Evolutionary conservation across 768 basidiomycete genomes (phyloP), one percentile per base, ranked within the genome.

Genomic region (Mycena olivaceomarginata): DNA sequence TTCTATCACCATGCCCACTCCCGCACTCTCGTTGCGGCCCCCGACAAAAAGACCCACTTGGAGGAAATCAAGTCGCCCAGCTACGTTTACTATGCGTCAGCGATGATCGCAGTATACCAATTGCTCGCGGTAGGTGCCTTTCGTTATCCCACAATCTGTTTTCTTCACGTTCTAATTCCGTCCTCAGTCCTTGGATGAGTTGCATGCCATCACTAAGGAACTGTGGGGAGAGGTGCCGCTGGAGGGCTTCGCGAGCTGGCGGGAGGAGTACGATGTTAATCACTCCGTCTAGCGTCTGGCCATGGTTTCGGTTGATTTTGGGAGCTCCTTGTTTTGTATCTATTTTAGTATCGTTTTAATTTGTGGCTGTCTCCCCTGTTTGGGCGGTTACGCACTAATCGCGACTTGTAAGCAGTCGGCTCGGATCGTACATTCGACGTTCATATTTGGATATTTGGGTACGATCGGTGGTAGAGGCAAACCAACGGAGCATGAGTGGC

Each of bases 191-290:
- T 25, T 25, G 25, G 25, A 25, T 25, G 25, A 25, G 25, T 25
- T 25, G 25, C 25, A 25, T 25, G 25, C 25, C 25, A 25, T 25
- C 25, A 25, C 25, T 2, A 25, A 25, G 25, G 78, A 82, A 4
- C 79, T 89, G 9, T 88, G 87, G 74, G 88, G 88, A 6, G 88
- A 88, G 76, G 82, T 88, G 12, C 86, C 86, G 8, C 77, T 89
- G 13, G 77, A 79, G 75, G 88, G 88, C 4, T 88, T 85, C 71
- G 82, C 77, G 25, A 72, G 75, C 12, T 89, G 88, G 88, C 83
- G 82, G 69, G 81, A 84, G 63, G 81, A 85, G 71, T 88, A 87
- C 73, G 85, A 86, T 2, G 57, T 45, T 22, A 22, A 39, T 11
- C 51, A 43, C 11, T 56, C 53, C 11, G 53, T 7, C n/a, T 22